Evolutionary conservation across 345 rosid species (phyloP).

Genomic region (Eucalyptus curtisii): DNA sequence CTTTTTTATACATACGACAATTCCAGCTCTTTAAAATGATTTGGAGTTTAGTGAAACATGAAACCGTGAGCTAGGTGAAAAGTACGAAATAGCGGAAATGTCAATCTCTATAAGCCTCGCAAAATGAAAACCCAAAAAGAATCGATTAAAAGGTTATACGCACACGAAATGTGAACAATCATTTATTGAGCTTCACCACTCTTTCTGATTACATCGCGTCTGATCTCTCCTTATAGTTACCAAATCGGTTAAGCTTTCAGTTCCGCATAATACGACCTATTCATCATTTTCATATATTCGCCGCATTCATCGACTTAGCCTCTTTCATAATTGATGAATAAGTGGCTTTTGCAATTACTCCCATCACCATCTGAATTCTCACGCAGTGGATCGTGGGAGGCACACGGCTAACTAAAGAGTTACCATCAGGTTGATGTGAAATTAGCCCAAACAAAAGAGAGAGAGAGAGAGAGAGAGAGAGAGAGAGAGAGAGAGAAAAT

Average conservation of each 20-base stretch:
- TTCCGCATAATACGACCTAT: not conserved
- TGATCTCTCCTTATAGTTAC: not conserved
- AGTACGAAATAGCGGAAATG: not conserved
- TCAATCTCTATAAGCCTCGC: not conserved
- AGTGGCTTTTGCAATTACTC: not conserved
- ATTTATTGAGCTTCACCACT: not conserved
- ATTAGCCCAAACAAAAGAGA: not conserved
- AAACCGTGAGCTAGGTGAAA: not conserved
- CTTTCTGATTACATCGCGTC: not conserved
- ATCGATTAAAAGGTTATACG: not conserved
- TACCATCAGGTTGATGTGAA: not conserved
- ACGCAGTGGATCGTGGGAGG: not conserved
- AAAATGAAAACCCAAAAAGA: not conserved
- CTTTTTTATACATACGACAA: not conserved
- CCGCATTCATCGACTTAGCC: not conserved
- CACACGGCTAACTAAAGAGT: not conserved
- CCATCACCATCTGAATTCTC: not conserved
- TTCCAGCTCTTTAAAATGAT: not conserved
- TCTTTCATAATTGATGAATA: not conserved
- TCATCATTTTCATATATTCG: not conserved
- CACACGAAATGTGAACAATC: not conserved
- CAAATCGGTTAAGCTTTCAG: not conserved
- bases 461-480: not conserved
- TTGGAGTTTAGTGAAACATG: not conserved
- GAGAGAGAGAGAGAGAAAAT: not conserved